Conservation (phyloP, 1,284 basidiomycete species). For the Tilletia indica region DNA sequence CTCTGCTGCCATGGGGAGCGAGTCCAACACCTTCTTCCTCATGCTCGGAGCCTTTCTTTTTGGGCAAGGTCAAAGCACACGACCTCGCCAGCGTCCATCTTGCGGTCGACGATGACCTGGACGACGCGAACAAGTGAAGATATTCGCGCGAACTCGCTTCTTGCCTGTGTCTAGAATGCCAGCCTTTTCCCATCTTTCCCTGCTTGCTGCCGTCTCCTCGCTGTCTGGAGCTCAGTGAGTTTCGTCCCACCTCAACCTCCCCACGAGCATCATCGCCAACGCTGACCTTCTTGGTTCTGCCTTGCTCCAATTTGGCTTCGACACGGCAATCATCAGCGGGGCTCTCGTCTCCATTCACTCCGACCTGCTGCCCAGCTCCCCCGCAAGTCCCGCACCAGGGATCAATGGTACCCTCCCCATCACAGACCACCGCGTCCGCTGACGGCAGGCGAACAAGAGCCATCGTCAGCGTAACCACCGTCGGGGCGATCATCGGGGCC, state of each 20-base stretch:
- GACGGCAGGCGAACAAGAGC: conserved; percentile 41
- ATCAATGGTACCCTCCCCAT: neutral
- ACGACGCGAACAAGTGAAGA: too few species aligned
- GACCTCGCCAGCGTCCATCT: too few species aligned
- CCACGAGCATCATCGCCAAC: neutral
- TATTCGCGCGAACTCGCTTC: too few species aligned
- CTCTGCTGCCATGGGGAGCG: neutral
- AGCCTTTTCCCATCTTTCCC: neutral
- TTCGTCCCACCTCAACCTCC: neutral
- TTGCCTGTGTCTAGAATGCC: neutral
- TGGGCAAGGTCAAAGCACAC: too few species aligned
- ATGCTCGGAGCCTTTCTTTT: too few species aligned
- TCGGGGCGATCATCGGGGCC: conserved; percentile 44
- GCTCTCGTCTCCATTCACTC: conserved; percentile 12
- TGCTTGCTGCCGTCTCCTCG: conserved; percentile 5
- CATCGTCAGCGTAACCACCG: conserved; percentile 45
- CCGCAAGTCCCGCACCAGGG: neutral
- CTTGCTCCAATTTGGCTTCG: conserved; percentile 10
- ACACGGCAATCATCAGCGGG: neutral
- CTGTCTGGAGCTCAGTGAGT: conserved; percentile 16
- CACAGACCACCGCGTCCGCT: conserved; percentile 22
- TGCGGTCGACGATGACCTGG: too few species aligned
- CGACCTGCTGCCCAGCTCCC: conserved; percentile 2
- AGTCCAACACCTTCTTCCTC: neutral
- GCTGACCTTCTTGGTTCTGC: neutral